Evolutionary conservation across 805 yeast genomes (phyloP), one percentile per base, ranked within the genome.

Genomic region (Jamesozyma lodderae): DNA sequence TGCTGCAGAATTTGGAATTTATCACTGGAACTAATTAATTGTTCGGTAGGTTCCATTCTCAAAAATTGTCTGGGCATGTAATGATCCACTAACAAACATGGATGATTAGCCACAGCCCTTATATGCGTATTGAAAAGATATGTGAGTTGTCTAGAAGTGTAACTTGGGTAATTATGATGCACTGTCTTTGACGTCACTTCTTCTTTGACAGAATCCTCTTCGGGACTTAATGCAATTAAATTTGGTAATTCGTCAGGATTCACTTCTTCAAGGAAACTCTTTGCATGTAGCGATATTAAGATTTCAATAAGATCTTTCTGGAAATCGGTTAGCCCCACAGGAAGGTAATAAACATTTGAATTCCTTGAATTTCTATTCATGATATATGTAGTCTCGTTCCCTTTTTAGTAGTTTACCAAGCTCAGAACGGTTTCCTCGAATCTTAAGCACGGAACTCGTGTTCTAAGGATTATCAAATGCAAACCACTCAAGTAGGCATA

Each of bases 61-160:
- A 83, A 54, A 44, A 81, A 60, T 40, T 78, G 79, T 46, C 76
- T 75, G 6, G 92, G 87, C 55, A 81, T 77, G 48, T 75, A 83
- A 56, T 83, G 92, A 46, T 81, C 83, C 22, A 82, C 88, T 31
- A 83, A 55, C 28, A 83, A 59, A 30, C 80, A 75, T 2, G 90
- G 85, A 57, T 83, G 88, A 48, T 72, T 76, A 3, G 72, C 63
- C 0, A 78, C 59, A n/a, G 69, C 67, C 26, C 64, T 51, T 4
- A 79, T 52, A 46, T 72, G 77, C 6, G 49, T 44, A 31, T 53
- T 51, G 4, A 58, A 46, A 41, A 57, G 38, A 30, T 51, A 52
- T 15, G 49, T 52, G 40, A 58, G 35, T 40, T 58, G 62, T 19
- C 31, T 65, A 55, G 39, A 72, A 52, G 40, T 74, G 48, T 29